Evolutionary conservation across 2,329 filamentous ascomycete species (phyloP).

Genomic region (Magnaporthiopsis rhizophila): DNA sequence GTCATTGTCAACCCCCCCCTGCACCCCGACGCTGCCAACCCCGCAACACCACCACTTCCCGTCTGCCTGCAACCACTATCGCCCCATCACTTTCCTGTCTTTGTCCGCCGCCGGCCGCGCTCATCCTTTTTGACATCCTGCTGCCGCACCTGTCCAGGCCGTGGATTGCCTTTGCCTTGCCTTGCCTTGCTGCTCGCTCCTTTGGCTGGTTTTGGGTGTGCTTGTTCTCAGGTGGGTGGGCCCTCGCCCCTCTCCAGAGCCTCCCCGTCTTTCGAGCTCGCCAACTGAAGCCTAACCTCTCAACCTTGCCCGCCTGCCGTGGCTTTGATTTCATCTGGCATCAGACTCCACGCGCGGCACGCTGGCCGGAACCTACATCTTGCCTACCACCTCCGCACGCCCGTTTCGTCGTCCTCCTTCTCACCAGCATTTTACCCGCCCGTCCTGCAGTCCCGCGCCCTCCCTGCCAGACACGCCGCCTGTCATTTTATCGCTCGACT

Average conservation of each 20-base stretch:
- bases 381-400: neutral
- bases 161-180: neutral
- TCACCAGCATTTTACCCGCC: neutral
- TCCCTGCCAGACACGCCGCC: neutral
- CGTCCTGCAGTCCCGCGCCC: neutral
- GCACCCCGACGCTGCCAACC: slow-evolving; percentile 3
- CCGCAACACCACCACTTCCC: slow-evolving; percentile 3
- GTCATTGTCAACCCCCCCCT: slow-evolving; percentile 7
- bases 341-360: neutral
- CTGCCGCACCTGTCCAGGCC: neutral
- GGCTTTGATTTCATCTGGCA: neutral
- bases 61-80: neutral
- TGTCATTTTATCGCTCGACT: neutral
- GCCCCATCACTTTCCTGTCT: slow-evolving; percentile 4
- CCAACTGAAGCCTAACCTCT: neutral
- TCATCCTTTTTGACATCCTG: neutral
- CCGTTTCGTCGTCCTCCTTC: slow-evolving; percentile 2
- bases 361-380: neutral
- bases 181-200: neutral
- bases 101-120: too few species aligned
- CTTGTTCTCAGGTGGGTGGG: neutral
- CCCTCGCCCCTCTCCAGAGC: neutral
- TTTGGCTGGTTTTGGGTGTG: neutral
- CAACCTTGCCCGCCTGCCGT: neutral
- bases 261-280: neutral